These are phyloP conservation scores for Polygonum maritimum DNA, from an alignment of 148 eudicot species.

Conservation along the genomic window DNA sequence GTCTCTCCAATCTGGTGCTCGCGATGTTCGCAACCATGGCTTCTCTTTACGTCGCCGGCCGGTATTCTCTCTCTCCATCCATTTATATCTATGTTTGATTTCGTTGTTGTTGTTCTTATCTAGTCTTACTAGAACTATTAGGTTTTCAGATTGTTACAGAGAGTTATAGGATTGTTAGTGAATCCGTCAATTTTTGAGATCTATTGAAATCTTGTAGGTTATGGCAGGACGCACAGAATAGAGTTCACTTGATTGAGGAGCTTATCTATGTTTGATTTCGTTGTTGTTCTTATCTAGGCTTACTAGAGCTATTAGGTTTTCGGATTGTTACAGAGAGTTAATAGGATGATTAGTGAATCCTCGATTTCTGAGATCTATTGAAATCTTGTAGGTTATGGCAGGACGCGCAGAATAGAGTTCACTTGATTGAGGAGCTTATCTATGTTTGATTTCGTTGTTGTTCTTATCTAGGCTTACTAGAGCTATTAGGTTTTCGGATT, in stretches of 20 bases:
- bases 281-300: background rate
- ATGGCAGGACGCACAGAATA: conserved; percentile 77
- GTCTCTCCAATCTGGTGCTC: conserved; percentile 37
- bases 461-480: background rate
- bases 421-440: conserved; percentile 20
- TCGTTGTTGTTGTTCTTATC: background rate
- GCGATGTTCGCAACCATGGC: conserved; percentile 80
- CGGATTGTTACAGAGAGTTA: background rate
- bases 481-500: background rate
- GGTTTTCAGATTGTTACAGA: background rate
- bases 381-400: conserved; percentile 61
- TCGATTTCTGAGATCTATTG: background rate
- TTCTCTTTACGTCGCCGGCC: conserved; percentile 55
- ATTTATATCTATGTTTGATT: background rate
- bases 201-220: conserved; percentile 29
- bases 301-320: background rate
- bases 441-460: background rate
- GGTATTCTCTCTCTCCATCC: conserved; percentile 26
- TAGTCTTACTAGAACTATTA: background rate
- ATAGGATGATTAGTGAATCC: background rate
- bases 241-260: conserved; percentile 39
- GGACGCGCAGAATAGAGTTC: conserved; percentile 66
- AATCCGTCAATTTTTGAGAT: conserved; percentile 6
- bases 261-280: background rate
- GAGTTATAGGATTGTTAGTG: background rate